phyloP scores from a whole-genome alignment of 164 flowering plant species.

The Vitis riparia region DNA sequence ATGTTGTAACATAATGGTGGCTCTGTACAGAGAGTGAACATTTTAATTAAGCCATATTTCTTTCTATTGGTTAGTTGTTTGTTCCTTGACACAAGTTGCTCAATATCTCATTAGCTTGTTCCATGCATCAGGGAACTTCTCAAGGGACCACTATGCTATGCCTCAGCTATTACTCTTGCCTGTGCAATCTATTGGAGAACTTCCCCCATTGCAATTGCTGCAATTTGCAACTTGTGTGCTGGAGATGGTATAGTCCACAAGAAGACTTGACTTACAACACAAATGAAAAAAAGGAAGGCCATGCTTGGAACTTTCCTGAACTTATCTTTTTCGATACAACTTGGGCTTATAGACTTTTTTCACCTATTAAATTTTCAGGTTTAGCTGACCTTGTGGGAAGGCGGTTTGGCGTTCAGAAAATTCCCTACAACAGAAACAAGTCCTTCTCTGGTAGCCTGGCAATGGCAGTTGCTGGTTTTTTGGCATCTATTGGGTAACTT shows the following conservation, averaged over 20 bases:
- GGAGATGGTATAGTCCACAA: conserved; percentile 74
- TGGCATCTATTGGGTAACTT: conserved; percentile 64
- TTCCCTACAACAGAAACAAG: conserved; percentile 79
- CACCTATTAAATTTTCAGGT: conserved; percentile 41
- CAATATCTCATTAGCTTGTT: conserved; percentile 5
- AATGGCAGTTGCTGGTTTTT: conserved; percentile 79
- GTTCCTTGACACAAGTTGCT: background rate
- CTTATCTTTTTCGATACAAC: background rate
- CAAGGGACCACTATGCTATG: conserved; percentile 89
- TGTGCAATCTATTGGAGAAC: conserved; percentile 76
- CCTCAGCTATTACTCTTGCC: conserved; percentile 59
- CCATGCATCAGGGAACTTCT: conserved; percentile 74
- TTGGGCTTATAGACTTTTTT: conserved; percentile 1
- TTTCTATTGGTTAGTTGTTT: background rate
- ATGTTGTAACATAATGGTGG: background rate
- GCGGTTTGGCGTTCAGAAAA: conserved; percentile 62
- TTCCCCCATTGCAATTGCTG: conserved; percentile 75
- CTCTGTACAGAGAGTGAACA: background rate
- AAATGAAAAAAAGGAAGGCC: background rate
- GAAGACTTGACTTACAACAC: background rate
- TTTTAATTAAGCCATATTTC: too few relatives aligned
- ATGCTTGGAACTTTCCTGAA: background rate
- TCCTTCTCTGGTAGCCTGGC: conserved; percentile 75
- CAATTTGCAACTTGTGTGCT: conserved; percentile 87
- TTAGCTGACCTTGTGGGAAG: conserved; percentile 89